Base-by-base conservation (phyloP, 169 alveolate genomes). In the Pseudocohnilembus persalinus region DNA sequence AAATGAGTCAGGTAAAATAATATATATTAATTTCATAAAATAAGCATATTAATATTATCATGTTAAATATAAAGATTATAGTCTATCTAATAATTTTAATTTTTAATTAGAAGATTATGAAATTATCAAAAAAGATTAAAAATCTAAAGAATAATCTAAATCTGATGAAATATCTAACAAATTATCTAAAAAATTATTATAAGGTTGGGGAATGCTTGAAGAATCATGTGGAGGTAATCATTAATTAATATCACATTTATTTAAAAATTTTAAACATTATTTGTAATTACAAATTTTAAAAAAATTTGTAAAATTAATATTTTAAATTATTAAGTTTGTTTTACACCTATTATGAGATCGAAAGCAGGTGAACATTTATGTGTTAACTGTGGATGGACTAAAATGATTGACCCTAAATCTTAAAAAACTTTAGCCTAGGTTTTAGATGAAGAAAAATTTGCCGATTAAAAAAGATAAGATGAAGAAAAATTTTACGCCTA, bases 121-220 rank as follows among this genome's bases (percentile, higher is more conserved):
- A 49, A 49, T 49, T 4, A 20, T 49, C 4, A 20, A 49, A 72
- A 68, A 77, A 77, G 28, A 72, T 33, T 31, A 33, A 77, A 32
- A 77, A 77, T 28, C 29, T 31, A 63, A 24, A 63, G 74, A 27
- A 63, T 77, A 31, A 63, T 31, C 82, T 31, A n/a, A 77, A 49
- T 11, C 73, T 27, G 82, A 77, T 77, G 82, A 77, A 32, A 32
- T 32, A 0, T 31, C 82, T 32, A 77, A 77, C 16, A 29, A 33
- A 0, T 32, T 77, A 25, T 77, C 82, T 34, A 31, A 77, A 77
- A 77, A 77, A 25, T 33, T 77, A 27, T 33, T 77, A 32, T n/a
- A 77, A 33, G 82, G 82, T 33, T 77, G 63, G 24, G 82, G 73
- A 31, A 77, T 77, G 82, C 27, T 77, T 1, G n/a, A 77, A 77